phyloP scores from a whole-genome alignment of 768 basidiomycete genomes.

The Suillus brevipes region DNA sequence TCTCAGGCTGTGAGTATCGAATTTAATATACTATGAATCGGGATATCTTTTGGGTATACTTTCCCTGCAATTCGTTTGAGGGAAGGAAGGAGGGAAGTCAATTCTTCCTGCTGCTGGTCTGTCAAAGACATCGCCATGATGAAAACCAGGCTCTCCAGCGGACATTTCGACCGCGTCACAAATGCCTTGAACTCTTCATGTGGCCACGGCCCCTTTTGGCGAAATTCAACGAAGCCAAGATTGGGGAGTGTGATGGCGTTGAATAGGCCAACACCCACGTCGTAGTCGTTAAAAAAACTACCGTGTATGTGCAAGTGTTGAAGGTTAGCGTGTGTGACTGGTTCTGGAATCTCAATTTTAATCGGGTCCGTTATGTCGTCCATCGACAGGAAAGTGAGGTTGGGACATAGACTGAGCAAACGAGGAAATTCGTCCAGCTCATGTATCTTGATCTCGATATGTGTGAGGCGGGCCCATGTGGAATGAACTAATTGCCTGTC shows the following conservation, averaged over 20 bases:
- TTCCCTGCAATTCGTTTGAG: no score
- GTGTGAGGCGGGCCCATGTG: slow-evolving; percentile 13
- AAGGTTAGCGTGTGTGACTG: neutral
- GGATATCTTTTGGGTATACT: no score
- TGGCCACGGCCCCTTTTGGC: slow-evolving; percentile 13
- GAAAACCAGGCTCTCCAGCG: slow-evolving; percentile 10
- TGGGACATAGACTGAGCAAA: neutral
- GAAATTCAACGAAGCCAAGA: slow-evolving; percentile 11
- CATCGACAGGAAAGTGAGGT: neutral
- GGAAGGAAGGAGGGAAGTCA: neutral
- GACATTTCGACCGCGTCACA: slow-evolving; percentile 19
- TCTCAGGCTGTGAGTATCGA: no score
- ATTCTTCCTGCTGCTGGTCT: neutral
- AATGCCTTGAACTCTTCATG: slow-evolving; percentile 18
- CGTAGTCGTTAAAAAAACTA: no score
- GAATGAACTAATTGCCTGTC: neutral
- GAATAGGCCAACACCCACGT: neutral
- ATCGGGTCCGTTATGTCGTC: neutral
- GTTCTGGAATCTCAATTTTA: neutral
- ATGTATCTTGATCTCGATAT: slow-evolving; percentile 10
- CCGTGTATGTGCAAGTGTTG: neutral
- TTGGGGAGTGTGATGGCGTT: slow-evolving; percentile 18
- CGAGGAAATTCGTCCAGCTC: neutral
- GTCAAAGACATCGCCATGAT: neutral
- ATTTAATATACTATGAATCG: no score